phyloP scores from a whole-genome alignment of 495 filamentous ascomycete species.

The Bathelium albidoporum region DNA sequence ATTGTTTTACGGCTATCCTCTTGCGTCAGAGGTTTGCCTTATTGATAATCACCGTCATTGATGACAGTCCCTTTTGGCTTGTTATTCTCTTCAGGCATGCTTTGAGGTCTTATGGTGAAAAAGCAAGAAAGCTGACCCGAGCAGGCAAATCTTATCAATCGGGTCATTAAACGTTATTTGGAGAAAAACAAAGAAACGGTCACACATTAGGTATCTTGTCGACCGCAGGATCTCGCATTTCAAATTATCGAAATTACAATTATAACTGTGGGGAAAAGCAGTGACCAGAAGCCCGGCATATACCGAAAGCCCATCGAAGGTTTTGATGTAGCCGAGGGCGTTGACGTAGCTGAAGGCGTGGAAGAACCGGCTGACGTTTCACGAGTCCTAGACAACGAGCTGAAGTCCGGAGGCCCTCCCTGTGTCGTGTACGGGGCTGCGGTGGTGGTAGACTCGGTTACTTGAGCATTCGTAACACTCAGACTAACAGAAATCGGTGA shows the following conservation, averaged over 20 bases:
- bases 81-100: too few relatives aligned
- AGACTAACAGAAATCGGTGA: background rate
- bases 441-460: background rate
- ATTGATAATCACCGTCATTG: too few relatives aligned
- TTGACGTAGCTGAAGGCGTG: background rate
- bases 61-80: too few relatives aligned
- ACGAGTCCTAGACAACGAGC: too few relatives aligned
- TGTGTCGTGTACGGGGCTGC: background rate
- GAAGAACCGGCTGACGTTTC: background rate
- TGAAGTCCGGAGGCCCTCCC: background rate
- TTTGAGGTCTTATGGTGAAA: too few relatives aligned
- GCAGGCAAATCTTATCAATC: too few relatives aligned
- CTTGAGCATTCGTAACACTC: background rate
- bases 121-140: too few relatives aligned
- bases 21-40: too few relatives aligned
- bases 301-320: background rate
- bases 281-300: background rate
- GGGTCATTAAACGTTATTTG: too few relatives aligned
- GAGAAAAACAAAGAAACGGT: too few relatives aligned
- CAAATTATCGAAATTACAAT: background rate
- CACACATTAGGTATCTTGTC: background rate
- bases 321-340: background rate
- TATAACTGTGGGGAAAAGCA: background rate
- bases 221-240: too few relatives aligned
- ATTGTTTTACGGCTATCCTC: too few relatives aligned